These are phyloP conservation scores for Hyaloperonospora brassicae DNA, from an alignment of 352 stramenopile species.

Conservation along the genomic window DNA sequence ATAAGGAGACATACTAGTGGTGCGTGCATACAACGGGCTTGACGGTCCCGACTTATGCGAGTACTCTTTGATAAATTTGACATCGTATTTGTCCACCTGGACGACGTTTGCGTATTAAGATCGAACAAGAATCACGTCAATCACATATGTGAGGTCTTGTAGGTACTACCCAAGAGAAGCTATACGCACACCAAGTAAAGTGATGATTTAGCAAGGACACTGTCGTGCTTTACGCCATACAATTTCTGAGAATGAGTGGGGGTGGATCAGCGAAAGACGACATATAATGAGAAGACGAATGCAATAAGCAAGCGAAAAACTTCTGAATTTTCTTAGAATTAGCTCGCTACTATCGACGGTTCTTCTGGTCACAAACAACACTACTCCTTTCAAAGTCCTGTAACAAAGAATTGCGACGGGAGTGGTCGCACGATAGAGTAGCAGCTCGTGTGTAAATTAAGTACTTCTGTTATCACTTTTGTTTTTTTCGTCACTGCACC, in stretches of 20 bases:
- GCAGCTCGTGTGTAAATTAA: no score
- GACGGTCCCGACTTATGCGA: no score
- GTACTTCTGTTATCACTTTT: no score
- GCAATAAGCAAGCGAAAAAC: conserved; percentile 2
- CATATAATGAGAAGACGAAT: conserved; percentile 19
- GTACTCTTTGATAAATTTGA: no score
- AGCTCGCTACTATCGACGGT: conserved; percentile 23
- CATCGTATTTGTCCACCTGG: no score
- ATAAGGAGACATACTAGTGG: no score
- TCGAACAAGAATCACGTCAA: background rate
- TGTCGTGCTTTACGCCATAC: background rate
- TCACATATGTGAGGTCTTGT: background rate
- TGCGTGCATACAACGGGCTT: no score
- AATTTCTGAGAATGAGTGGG: conserved; percentile 4
- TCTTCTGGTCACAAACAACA: conserved; percentile 16
- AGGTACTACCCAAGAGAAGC: background rate
- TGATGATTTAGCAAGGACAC: conserved; percentile 1
- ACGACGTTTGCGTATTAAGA: no score
- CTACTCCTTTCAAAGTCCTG: conserved; percentile 11
- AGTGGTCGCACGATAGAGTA: background rate
- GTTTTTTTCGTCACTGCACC: no score
- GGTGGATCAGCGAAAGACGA: conserved; percentile 21
- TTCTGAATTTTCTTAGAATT: background rate
- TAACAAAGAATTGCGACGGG: conserved; percentile 13
- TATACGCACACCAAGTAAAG: background rate